Conservation (phyloP, 129 eudicot species). For the Solidago caesia region DNA sequence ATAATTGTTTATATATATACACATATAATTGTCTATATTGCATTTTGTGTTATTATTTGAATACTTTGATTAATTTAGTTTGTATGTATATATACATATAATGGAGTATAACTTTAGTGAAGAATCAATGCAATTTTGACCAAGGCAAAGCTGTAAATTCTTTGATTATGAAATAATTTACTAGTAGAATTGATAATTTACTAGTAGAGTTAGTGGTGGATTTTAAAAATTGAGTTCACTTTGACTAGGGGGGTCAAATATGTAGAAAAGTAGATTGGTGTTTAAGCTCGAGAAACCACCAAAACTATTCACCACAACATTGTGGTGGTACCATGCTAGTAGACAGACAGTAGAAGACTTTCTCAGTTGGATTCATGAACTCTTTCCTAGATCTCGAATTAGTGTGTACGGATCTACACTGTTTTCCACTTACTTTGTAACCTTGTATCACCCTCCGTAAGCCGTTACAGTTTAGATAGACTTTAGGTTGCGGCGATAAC, state of each 20-base stretch:
- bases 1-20: neutral
- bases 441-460: neutral
- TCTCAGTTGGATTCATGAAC: neutral
- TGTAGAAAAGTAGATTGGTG: neutral
- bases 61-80: neutral
- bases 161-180: neutral
- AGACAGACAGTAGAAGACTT: neutral
- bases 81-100: neutral
- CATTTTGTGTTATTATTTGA: constrained; percentile 6
- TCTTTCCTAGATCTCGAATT: neutral
- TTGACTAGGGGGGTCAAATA: neutral
- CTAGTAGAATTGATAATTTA: neutral
- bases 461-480: neutral
- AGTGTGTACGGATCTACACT: neutral
- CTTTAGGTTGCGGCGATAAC: neutral
- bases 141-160: neutral
- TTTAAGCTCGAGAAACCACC: too few species aligned
- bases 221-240: constrained; percentile 11
- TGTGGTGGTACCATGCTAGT: too few species aligned
- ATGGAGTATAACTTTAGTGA: neutral
- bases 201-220: constrained; percentile 5
- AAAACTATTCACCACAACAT: too few species aligned
- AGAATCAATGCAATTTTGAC: neutral
- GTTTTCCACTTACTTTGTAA: neutral
- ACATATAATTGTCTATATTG: neutral